Base-by-base conservation (phyloP, 1,284 basidiomycete genomes). In the Rhodotorula sp. region DNA sequence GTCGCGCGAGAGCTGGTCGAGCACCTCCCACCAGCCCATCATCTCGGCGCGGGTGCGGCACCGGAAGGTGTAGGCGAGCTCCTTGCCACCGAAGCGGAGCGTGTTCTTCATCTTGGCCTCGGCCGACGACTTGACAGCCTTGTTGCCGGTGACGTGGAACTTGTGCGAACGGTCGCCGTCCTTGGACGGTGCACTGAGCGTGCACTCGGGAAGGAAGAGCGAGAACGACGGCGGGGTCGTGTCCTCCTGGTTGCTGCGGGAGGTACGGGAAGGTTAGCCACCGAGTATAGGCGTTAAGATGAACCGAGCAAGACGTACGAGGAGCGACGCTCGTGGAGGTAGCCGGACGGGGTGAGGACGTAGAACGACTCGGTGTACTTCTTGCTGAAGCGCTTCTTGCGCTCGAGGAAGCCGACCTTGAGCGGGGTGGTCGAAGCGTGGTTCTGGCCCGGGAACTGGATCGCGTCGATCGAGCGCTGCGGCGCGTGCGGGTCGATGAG, bases 291-390 rank as follows among this genome's bases (percentile, higher is more conserved):
- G 34, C 5, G 5, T 20, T n/a, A n/a, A 34, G 43, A 0, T 3
- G 2, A n/a, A 3, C 18, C 6, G 46, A 18, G 34, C 0, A 20
- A n/a, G n/a, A 62, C 60, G 54, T 6, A 63, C 62, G 62, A 26
- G 20, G 62, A 54, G 52, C 43, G 43, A 59, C 75, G 76, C 70
- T 79, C 79, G 69, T 79, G 79, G 8, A 79, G 70, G 73, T 77
- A 79, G 34, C 79, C 79, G 15, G 79, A 77, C 10, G 79, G 76
- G 3, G 79, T 79, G 52, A 79, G 76, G 34, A 79, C 72, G 69
- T 79, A 79, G 68, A 68, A 77, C 5, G 65, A 60, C 65, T 79
- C 78, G 66, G 73, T 75, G 73, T 78, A 78, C 43, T 64, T 64
- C 76, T 76, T 76, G 46, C 70, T 73, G 72, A 77, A 78, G 39